Base-by-base conservation (phyloP, 2,329 filamentous ascomycete species). In the Pseudodiploospora longispora region DNA sequence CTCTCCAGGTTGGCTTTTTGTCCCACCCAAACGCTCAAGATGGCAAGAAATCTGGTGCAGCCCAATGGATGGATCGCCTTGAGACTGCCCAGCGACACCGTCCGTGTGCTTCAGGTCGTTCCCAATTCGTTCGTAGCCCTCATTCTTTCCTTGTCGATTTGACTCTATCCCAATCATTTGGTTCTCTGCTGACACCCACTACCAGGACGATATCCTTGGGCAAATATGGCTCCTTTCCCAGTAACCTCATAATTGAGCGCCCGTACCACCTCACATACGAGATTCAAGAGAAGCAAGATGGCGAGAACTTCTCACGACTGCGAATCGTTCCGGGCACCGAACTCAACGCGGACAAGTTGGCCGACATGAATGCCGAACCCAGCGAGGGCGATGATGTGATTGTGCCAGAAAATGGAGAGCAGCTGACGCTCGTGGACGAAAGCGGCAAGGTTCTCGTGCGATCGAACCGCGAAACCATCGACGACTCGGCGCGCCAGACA, bases 241-340 rank as follows among this genome's bases (percentile, higher is more conserved):
- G 87, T 42, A 96, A 97, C 60, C 77, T 93, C 30, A 80, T 98
- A 38, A 78, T 98, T 50, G 85, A 88, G n/a, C 83, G 93, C 6
- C 93, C 93, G 0, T 95, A 87, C 61, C 80, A 95, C 68, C 72
- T 94, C 48, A 97, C 90, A 1, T 98, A 88, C 66, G 91, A 97
- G 63, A 74, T 97, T 2, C 76, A 85, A 50, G 88, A 95, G 55
- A 80, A 77, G 57, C 65, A 72, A 28, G 74, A 82, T 4, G 75
- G 75, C 48, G 80, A 85, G 52, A 71, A 70, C 50, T 85, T 82
- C 52, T 78, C 80, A 38, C 74, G 80, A 10, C 68, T 97, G 43
- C 85, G 89, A 31, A 73, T 95, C 3, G 87, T 96, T 0, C 77
- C 87, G 1, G 78, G 87, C 2, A 74, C 80, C 32, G 91, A 97